Base-by-base conservation (phyloP, 2,329 filamentous ascomycete species). In the Paecilomyces dactylethromorphus region DNA sequence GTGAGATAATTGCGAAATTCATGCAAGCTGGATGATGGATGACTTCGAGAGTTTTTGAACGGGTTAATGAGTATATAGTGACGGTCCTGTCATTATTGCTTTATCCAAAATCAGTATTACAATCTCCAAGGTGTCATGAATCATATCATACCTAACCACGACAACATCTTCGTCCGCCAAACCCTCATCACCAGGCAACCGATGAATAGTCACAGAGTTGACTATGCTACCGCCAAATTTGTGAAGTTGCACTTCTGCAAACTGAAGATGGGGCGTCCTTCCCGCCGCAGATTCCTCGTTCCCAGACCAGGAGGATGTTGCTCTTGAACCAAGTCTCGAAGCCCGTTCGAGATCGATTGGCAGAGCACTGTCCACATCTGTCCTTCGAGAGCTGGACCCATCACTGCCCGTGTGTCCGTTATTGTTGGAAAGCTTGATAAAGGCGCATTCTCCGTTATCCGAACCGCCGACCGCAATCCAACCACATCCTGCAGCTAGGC, bases 21-120 rank as follows among this genome's bases (percentile, higher is more conserved):
- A 97, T 93, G 63, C 87, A 89, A 69, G 93, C 89, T 4, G 90
- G 88, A 63, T 96, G 88, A 3, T 84, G 81, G 56, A 97, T 78
- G 51, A 87, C 82, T 57, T 90, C 86, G 22, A 95, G 76, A 35
- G 88, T 80, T 60, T 89, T 81, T 13, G 86, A 84, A 56, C 87
- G 84, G 29, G 84, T 80, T 21, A 97, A 79, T 54, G 87, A 89
- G 69, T 95, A 91, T n/a, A 97, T 78, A 29, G 88, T 88, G 58
- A 97, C 89, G 1, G 90, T 91, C 71, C 87, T 88, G 76, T 97
- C 94, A 71, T 99, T 99, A 76, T 97, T 97, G 86, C 67, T 97
- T 78, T 56, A 53, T 90, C 56, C 29, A 11, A 55, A 39, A 87
- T 89, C n/a, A 92, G 81, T 1, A 82, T 78, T 77, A 33, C 70